Evolutionary conservation across 768 basidiomycete genomes (phyloP).

Genomic region (Russula brevipes): DNA sequence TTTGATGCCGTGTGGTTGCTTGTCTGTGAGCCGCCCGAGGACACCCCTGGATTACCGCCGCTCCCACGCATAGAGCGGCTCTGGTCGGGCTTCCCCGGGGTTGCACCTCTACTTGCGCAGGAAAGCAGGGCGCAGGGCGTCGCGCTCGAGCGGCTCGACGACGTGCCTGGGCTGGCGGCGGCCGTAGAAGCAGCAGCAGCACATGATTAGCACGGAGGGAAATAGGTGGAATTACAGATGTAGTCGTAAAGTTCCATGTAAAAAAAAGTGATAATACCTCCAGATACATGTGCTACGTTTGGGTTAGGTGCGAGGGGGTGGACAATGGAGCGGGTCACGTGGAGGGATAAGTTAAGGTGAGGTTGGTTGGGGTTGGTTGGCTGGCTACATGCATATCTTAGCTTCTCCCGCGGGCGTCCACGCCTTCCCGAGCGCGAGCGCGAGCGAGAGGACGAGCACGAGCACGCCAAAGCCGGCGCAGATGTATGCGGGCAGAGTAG

Average conservation of each 20-base stretch:
- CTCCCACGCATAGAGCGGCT: conserved; percentile 57
- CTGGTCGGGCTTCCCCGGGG: conserved; percentile 61
- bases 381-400: conserved; percentile 58
- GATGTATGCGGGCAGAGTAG: conserved; percentile 58
- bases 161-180: conserved; percentile 25
- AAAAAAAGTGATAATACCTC: conserved; percentile 9
- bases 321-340: not conserved
- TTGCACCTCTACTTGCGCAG: conserved; percentile 65
- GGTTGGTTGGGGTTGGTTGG: not conserved
- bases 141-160: conserved; percentile 54
- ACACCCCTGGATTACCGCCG: conserved; percentile 44
- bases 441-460: conserved; percentile 74
- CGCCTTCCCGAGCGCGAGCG: conserved; percentile 69
- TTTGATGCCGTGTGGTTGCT: conserved; percentile 97
- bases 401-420: conserved; percentile 69
- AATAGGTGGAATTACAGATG: conserved; percentile 7
- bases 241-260: conserved; percentile 9
- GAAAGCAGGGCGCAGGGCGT: conserved; percentile 68
- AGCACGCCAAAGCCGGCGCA: conserved; percentile 71
- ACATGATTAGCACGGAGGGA: not conserved
- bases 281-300: conserved; percentile 17
- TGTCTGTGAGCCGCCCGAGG: conserved; percentile 52
- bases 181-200: not conserved
- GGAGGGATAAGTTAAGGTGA: not conserved
- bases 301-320: not conserved